Evolutionary conservation across 2,329 filamentous ascomycete species (phyloP).

Genomic region (Ophiostoma fasciatum): DNA sequence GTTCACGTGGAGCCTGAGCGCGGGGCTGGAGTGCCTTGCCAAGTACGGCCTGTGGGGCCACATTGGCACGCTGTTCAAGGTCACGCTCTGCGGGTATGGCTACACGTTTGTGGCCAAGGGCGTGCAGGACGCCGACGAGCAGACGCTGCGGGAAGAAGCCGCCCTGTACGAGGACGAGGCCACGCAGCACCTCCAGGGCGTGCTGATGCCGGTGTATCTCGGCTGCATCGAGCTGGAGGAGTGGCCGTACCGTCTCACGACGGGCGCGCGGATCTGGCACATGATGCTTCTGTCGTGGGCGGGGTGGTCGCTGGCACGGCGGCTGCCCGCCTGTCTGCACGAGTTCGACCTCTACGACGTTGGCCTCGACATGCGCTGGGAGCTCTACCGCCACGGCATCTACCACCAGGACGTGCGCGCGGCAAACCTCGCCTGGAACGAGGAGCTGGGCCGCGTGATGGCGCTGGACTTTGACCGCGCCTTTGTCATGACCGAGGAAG

Average conservation of each 20-base stretch:
- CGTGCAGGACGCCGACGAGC: not conserved
- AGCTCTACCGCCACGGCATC: not conserved
- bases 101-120: constrained; percentile 4
- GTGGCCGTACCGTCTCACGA: not conserved
- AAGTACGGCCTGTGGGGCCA: not conserved
- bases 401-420: not conserved
- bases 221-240: not conserved
- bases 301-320: not conserved
- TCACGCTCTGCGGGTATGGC: not conserved
- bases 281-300: not conserved
- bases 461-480: not conserved
- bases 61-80: constrained; percentile 3
- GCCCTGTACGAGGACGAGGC: not conserved
- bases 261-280: not conserved
- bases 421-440: not conserved
- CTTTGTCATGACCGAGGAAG: not conserved
- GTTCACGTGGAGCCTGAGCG: not conserved
- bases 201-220: not conserved
- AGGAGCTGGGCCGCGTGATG: not conserved
- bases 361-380: not conserved
- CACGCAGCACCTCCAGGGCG: not conserved
- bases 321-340: not conserved
- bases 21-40: not conserved
- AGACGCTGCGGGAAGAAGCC: not conserved
- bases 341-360: not conserved